These are phyloP conservation scores for Inga oerstediana DNA, from an alignment of 306 rosid genomes.

Conservation along the genomic window DNA sequence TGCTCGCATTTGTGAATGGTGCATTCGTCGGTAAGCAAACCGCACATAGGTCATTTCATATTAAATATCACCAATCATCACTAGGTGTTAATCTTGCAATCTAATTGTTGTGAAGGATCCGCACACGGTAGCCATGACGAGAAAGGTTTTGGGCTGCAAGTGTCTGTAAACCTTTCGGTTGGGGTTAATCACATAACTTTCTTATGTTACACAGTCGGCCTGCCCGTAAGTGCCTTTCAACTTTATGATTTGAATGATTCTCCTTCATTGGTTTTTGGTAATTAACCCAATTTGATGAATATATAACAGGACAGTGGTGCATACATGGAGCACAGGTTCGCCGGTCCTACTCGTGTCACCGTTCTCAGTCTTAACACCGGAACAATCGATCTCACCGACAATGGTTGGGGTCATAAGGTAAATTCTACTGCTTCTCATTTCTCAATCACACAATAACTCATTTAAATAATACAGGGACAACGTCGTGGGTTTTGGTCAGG, in stretches of 20 bases:
- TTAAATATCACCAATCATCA: background rate
- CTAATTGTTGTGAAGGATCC: constrained; percentile 46
- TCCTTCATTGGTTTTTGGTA: background rate
- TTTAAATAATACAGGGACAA: background rate
- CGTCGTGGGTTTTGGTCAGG: constrained; percentile 39
- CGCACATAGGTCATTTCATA: background rate
- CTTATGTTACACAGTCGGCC: constrained; percentile 64
- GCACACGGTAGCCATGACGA: constrained; percentile 70
- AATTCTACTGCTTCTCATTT: background rate
- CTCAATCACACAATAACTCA: background rate
- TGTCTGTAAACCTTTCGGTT: constrained; percentile 35
- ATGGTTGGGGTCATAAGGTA: constrained; percentile 80
- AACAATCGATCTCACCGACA: constrained; percentile 50
- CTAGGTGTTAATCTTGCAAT: background rate
- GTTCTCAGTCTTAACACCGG: constrained; percentile 68
- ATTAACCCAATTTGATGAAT: background rate
- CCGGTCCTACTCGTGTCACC: constrained; percentile 61
- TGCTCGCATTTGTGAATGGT: constrained; percentile 66
- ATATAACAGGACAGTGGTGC: constrained; percentile 90
- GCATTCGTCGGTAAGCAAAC: constrained; percentile 61
- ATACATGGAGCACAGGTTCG: constrained; percentile 90
- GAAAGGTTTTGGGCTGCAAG: constrained; percentile 52
- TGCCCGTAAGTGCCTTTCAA: constrained; percentile 64
- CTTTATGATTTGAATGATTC: background rate
- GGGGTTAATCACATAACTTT: constrained; percentile 63